A percentile compares a stretch with the other conserved stretches of the same genome.
phyloP scores from a whole-genome alignment of 1,139 yeast genomes.

The Sugiyamaella novakii region DNA sequence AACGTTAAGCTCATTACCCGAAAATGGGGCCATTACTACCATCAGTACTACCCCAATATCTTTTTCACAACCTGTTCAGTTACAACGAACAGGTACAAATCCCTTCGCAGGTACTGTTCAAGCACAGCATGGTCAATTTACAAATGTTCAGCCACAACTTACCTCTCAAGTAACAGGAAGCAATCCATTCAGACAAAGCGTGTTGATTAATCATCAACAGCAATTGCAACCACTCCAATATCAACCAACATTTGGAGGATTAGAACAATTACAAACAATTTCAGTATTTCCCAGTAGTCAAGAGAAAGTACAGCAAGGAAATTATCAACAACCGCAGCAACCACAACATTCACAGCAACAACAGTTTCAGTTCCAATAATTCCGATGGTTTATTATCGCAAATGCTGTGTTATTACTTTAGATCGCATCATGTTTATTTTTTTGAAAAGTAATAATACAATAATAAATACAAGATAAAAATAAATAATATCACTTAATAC shows the following conservation, averaged over 20 bases:
- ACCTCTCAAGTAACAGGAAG: conserved; percentile 36
- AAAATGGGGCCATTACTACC: conserved; percentile 2
- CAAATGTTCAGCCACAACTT: conserved; percentile 21
- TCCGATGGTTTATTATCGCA: no score
- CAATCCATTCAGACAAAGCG: conserved; percentile 34
- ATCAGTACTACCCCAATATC: not conserved
- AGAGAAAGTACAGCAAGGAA: not conserved
- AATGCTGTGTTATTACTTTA: no score
- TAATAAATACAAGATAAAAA: conserved; percentile 7
- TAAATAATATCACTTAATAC: conserved; percentile 16
- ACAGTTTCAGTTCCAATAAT: conserved; percentile 14
- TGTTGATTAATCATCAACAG: conserved; percentile 19
- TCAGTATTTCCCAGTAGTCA: conserved; percentile 36
- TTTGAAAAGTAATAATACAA: conserved; percentile 10
- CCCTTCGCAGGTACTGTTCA: conserved; percentile 43
- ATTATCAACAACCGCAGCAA: no score
- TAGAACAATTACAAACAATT: conserved; percentile 35
- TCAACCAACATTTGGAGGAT: conserved; percentile 36
- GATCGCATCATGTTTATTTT: conserved; percentile 9
- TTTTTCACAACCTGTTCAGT: conserved; percentile 10
- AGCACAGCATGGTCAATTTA: no score
- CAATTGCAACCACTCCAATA: conserved; percentile 25
- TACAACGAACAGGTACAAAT: conserved; percentile 49
- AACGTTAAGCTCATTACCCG: conserved; percentile 27
- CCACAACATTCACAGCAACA: not conserved